Evolutionary conservation across 164 flowering plant species (phyloP), one percentile per base, ranked within the genome.

Genomic region (Vitis rupestris): DNA sequence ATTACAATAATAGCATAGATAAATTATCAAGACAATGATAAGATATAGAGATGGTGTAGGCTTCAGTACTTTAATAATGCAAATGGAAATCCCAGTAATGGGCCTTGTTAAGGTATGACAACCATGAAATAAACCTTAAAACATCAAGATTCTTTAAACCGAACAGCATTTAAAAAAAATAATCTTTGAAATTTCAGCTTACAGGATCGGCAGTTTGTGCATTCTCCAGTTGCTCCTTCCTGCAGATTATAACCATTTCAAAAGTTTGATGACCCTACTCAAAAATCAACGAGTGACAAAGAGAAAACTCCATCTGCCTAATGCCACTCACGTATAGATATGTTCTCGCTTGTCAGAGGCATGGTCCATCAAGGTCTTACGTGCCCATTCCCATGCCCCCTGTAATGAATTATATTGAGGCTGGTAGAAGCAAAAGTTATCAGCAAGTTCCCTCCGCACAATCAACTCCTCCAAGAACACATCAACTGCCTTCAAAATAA

Each of bases 331-430:
- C 97, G 93, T 86, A 81, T 95, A 95, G 49, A 89, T 27, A 71
- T 85, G 94, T 61, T 95, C 98, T 57, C 99, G 81, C 76, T 93
- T 86, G 71, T 95, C 99, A 71, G 82, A 74, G 53, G 93, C 90
- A 85, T 95, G 98, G 31, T 91, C 92, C 84, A 83, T 78, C 81
- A 95, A 78, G 59, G 92, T 86, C 73, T 84, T 89, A 27, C 87
- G 87, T 30, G 99, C 99, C 99, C 99, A 93, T 65, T 90, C 93
- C 93, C 97, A 90, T 47, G 99, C 98, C 61, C 99, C 99, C 68
- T 73, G 72, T 56, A 95, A 52, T 13, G 97, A 88, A 77, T 90
- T 98, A 75, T 95, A 93, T 12, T 85, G 86, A 50, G 93, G 94
- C 81, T 95, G 96, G 73, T 95, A 91, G 77, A 69, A 88, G 86